These are phyloP conservation scores for Colletotrichum godetiae DNA, from an alignment of 2,329 filamentous ascomycete genomes.

Conservation along the genomic window DNA sequence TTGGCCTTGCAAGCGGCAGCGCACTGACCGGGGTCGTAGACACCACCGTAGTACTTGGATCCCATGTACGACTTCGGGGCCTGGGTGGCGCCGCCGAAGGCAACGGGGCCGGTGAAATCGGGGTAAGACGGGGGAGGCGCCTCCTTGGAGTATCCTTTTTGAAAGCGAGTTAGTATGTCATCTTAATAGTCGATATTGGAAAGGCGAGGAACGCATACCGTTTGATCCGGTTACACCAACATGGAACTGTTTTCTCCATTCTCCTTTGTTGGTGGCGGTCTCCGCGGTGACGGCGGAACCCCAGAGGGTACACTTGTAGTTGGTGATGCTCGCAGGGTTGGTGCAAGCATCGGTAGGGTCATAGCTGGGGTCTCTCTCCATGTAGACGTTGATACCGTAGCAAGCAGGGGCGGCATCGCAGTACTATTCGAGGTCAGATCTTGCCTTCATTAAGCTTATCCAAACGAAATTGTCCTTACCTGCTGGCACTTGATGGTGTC, in stretches of 20 bases:
- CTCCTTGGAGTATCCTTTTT: conserved; percentile 6
- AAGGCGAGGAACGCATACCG: neutral
- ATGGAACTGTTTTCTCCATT: conserved; percentile 32
- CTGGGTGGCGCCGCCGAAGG: conserved; percentile 13
- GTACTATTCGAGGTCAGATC: neutral
- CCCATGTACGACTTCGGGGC: conserved; percentile 19
- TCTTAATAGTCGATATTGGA: no score
- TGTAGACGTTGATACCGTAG: conserved; percentile 25
- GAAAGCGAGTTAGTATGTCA: neutral
- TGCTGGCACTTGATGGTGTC: conserved; percentile 24
- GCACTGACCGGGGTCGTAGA: conserved; percentile 17
- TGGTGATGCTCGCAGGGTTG: conserved; percentile 19
- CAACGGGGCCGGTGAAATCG: neutral
- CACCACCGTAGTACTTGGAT: conserved; percentile 6
- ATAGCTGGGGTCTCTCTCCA: conserved; percentile 18
- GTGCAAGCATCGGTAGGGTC: conserved; percentile 7
- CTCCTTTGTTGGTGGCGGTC: conserved; percentile 29
- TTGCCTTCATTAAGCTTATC: no score
- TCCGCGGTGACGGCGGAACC: neutral
- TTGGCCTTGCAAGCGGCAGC: conserved; percentile 18
- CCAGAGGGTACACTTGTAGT: conserved; percentile 26
- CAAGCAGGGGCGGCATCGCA: conserved; percentile 27
- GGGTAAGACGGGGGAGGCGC: neutral
- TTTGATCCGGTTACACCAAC: conserved; percentile 34
- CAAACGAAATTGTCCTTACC: neutral